These are phyloP conservation scores for Blastobotrys robertii DNA, from an alignment of 805 yeast genomes.

Conservation along the genomic window DNA sequence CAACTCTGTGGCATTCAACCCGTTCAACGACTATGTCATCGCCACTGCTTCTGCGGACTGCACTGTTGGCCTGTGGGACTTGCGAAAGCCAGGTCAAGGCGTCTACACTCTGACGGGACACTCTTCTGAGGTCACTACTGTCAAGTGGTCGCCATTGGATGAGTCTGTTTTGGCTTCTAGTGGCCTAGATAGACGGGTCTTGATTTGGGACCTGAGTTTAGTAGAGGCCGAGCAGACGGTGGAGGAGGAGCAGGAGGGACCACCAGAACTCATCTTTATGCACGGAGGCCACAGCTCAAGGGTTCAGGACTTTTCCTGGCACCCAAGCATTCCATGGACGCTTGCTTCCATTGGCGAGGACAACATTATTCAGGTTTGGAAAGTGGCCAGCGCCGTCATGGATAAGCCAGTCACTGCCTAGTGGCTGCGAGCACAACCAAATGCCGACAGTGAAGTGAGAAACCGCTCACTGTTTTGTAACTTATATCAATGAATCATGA, in stretches of 20 bases:
- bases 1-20: slow-evolving; percentile 60
- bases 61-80: slow-evolving; percentile 61
- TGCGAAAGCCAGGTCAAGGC: slow-evolving; percentile 51
- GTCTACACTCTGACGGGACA: slow-evolving; percentile 63
- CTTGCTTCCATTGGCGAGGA: slow-evolving; percentile 69
- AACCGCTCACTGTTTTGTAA: neutral
- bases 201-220: slow-evolving; percentile 64
- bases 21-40: slow-evolving; percentile 39
- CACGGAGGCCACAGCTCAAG: slow-evolving; percentile 83
- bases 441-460: slow-evolving; percentile 1
- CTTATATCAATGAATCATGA: neutral
- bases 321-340: slow-evolving; percentile 50
- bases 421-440: neutral
- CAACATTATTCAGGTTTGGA: slow-evolving; percentile 69
- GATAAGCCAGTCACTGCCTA: slow-evolving; percentile 11
- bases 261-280: slow-evolving; percentile 67
- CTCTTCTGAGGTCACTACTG: slow-evolving; percentile 42
- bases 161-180: slow-evolving; percentile 49
- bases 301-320: slow-evolving; percentile 58
- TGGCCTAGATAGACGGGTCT: slow-evolving; percentile 58
- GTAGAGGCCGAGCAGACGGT: slow-evolving; percentile 41
- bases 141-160: slow-evolving; percentile 44
- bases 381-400: slow-evolving; percentile 41
- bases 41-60: slow-evolving; percentile 77
- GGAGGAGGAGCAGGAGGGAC: slow-evolving; percentile 46